Conservation (phyloP, 371 early-diverging fungal species). For the Mycotypha africana region DNA sequence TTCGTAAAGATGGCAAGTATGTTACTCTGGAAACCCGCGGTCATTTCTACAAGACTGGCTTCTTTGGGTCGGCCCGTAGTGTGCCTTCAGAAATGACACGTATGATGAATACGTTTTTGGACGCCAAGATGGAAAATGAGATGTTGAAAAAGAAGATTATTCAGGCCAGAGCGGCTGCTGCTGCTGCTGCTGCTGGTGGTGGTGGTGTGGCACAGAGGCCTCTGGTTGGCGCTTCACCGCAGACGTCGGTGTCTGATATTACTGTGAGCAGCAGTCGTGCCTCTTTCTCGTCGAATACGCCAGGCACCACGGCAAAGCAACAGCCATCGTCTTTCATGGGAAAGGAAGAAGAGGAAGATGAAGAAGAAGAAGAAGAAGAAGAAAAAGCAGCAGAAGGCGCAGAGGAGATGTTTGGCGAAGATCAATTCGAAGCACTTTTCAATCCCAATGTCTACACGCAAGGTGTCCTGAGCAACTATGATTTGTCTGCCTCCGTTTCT, state of each 20-base stretch:
- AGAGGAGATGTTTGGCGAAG: slow-evolving; percentile 2
- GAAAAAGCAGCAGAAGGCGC: no score
- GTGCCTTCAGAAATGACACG: slow-evolving; percentile 11
- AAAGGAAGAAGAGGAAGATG: slow-evolving; percentile 8
- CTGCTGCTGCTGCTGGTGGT: not conserved
- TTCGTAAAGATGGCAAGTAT: slow-evolving; percentile 20
- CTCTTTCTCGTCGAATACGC: not conserved
- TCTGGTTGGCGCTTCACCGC: slow-evolving; percentile 8
- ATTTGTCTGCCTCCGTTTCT: slow-evolving; percentile 24
- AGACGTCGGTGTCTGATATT: no score
- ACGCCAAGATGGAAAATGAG: slow-evolving; percentile 21
- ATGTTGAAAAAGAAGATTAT: slow-evolving; percentile 11
- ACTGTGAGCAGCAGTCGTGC: no score
- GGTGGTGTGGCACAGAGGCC: not conserved
- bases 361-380: not conserved
- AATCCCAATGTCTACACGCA: slow-evolving; percentile 28
- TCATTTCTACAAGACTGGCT: slow-evolving; percentile 8
- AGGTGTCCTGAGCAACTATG: slow-evolving; percentile 20
- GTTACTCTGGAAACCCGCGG: slow-evolving; percentile 16
- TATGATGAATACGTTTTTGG: slow-evolving; percentile 17
- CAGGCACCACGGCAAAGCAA: not conserved
- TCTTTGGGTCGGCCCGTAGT: slow-evolving; percentile 17
- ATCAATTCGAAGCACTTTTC: slow-evolving; percentile 13
- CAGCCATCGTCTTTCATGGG: not conserved
- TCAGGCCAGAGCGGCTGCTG: slow-evolving; percentile 5